Evolutionary conservation across 768 basidiomycete species (phyloP), one percentile per base, ranked within the genome.

Genomic region (Termitomyces sp.): DNA sequence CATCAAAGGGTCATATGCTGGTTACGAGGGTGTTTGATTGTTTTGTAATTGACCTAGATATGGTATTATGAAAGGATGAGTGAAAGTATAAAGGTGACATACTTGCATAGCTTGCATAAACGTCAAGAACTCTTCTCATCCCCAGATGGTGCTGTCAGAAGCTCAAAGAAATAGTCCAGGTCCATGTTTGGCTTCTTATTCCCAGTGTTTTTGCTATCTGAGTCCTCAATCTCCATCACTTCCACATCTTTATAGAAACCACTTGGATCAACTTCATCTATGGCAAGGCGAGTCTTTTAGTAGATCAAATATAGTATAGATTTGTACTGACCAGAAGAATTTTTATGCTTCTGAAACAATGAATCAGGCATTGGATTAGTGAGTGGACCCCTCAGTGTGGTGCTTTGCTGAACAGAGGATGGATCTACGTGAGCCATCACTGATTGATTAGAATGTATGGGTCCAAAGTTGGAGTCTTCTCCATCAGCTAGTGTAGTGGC

Each of bases 1-100:
- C 36, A 27, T 32, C 44, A 20, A 58, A 58, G 57, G 9, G 44
- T 58, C 37, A 52, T 58, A 26, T 53, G 51, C 24, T 42, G 51
- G 22, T 43, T 42, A 34, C 34, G 6, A 53, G 26, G 2, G 27
- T 8, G n/a, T 27, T 39, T 7, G 6, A 9, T 33, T 49, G 55
- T 24, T 13, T 33, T 34, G 34, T 34, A 34, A n/a, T n/a, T n/a
- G n/a, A n/a, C n/a, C n/a, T n/a, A n/a, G n/a, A n/a, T n/a, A n/a
- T n/a, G n/a, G n/a, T 30, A 30, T 30, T 30, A 30, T 7, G 7
- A 30, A 7, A 30, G 30, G 30, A 30, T 4, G 7, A 30, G 30
- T 12, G 39, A 3, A 18, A 48, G 13, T 24, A 34, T 43, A n/a
- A 43, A 22, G n/a, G 26, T 16, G 22, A n/a, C n/a, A n/a, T n/a